Percentiles rank a stretch among this genome's conserved stretches.
phyloP scores from a whole-genome alignment of 345 rosid genomes.

The Ceriops tagal region DNA sequence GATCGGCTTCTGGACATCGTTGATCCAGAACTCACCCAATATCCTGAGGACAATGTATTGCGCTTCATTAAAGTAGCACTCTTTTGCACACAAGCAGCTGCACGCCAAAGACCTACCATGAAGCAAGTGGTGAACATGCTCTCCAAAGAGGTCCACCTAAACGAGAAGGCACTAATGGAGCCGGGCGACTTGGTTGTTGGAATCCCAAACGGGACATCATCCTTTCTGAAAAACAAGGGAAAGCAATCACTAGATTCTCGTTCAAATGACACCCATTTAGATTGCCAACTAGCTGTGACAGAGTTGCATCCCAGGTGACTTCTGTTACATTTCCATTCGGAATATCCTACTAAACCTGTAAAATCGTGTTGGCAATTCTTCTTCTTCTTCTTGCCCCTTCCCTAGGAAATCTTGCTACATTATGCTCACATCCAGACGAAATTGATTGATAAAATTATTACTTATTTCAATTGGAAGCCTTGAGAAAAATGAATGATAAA shows the following conservation, averaged over 20 bases:
- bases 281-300: slow-evolving; percentile 25
- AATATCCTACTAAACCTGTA: background rate
- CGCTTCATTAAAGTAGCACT: slow-evolving; percentile 74
- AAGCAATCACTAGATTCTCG: slow-evolving; percentile 34
- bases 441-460: no score
- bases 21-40: slow-evolving; percentile 57
- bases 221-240: slow-evolving; percentile 44
- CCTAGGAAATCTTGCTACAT: no score
- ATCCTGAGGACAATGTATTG: slow-evolving; percentile 52
- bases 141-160: slow-evolving; percentile 57
- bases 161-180: slow-evolving; percentile 53
- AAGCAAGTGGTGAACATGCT: slow-evolving; percentile 87
- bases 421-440: no score
- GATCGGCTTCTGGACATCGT: slow-evolving; percentile 61
- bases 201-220: slow-evolving; percentile 38
- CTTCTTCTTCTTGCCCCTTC: background rate
- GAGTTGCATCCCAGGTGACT: slow-evolving; percentile 65
- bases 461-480: no score
- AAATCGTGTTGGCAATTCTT: background rate
- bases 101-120: slow-evolving; percentile 72
- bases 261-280: slow-evolving; percentile 21
- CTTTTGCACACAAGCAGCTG: slow-evolving; percentile 74
- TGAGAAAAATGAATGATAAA: no score
- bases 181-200: slow-evolving; percentile 43
- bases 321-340: background rate